Base-by-base conservation (phyloP, 2,329 filamentous ascomycete genomes). In the Stachybotrys chartarum region DNA sequence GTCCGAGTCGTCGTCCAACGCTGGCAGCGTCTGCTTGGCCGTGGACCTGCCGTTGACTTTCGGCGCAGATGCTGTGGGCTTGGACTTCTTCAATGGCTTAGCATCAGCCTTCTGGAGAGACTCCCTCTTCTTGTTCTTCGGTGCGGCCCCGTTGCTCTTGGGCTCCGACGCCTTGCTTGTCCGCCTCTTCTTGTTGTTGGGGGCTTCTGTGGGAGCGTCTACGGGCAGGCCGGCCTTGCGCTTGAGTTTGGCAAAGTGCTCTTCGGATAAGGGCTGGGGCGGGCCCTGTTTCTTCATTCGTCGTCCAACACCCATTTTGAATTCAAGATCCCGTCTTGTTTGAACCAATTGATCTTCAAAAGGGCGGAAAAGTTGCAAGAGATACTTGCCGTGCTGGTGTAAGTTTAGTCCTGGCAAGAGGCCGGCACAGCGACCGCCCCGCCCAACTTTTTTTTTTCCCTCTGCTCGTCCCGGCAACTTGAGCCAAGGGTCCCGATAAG, bases 271-370 rank as follows among this genome's bases (percentile, higher is more conserved):
- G 61, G 88, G 81, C 66, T 88, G 83, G 54, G 94, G 94, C 61
- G 87, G 80, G 55, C 91, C 93, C 82, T 97, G 94, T 76, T 97
- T 97, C 73, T 92, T 90, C 87, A 97, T 95, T 66, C 92, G 90
- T 70, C 91, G 88, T 71, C 91, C 90, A 59, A 85, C 83, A 78
- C 91, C 92, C 92, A 96, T 96, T 67, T 70, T 84, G 69, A 69
- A 61, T 42, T 44, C 16, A 47, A 24, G n/a, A 24, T 24, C 24
- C 24, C 24, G 24, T 4, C 24, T 24, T 24, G 24, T 24, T 24
- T 24, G 24, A 24, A 24, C 24, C 24, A 24, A 24, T 24, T 24
- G 24, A 24, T 24, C 24, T 24, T 24, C 24, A 24, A 24, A 24
- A 4, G 24, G 24, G 24, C 24, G 24, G 24, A 58, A 53, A 57